Conservation (phyloP, 495 filamentous ascomycete genomes). For the Trichocladium uniseriatum region DNA sequence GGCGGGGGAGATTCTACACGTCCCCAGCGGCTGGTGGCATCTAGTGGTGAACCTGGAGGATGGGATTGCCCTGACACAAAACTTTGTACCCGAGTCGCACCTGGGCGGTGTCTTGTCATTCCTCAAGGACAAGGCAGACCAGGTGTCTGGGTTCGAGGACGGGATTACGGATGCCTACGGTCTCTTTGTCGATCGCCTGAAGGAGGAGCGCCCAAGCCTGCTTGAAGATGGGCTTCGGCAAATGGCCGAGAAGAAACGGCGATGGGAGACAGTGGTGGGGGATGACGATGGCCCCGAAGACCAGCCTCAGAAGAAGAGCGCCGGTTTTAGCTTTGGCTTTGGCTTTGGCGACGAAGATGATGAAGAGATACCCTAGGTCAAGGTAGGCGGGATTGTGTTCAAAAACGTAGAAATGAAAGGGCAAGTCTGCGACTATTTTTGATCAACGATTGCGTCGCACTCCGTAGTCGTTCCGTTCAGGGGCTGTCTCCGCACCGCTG, state of each 20-base stretch:
- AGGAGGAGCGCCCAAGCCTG: constrained; percentile 51
- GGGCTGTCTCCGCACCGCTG: too few relatives aligned
- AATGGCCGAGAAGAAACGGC: constrained; percentile 64
- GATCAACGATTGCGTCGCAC: too few relatives aligned
- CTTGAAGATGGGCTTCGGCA: constrained; percentile 55
- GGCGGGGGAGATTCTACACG: constrained; percentile 85
- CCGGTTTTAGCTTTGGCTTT: constrained; percentile 74
- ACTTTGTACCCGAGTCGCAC: constrained; percentile 79
- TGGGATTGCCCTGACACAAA: constrained; percentile 87
- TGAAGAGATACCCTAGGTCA: constrained; percentile 30
- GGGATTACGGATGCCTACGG: constrained; percentile 65
- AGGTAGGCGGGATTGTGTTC: too few relatives aligned
- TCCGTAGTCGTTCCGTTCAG: too few relatives aligned
- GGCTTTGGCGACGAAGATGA: constrained; percentile 55
- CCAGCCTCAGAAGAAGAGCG: constrained; percentile 27
- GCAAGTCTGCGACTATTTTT: too few relatives aligned
- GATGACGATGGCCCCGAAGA: constrained; percentile 33
- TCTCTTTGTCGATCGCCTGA: constrained; percentile 64
- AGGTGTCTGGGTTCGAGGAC: constrained; percentile 76
- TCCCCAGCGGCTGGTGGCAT: constrained; percentile 94
- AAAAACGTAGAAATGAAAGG: too few relatives aligned
- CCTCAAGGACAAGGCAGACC: constrained; percentile 68
- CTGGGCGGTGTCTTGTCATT: constrained; percentile 71
- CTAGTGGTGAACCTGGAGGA: constrained; percentile 80
- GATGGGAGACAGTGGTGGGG: constrained; percentile 72